Percentiles rank a stretch among this genome's conserved stretches.
phyloP scores from a whole-genome alignment of 2,329 filamentous ascomycete genomes.

The Stagonosporopsis vannaccii region DNA sequence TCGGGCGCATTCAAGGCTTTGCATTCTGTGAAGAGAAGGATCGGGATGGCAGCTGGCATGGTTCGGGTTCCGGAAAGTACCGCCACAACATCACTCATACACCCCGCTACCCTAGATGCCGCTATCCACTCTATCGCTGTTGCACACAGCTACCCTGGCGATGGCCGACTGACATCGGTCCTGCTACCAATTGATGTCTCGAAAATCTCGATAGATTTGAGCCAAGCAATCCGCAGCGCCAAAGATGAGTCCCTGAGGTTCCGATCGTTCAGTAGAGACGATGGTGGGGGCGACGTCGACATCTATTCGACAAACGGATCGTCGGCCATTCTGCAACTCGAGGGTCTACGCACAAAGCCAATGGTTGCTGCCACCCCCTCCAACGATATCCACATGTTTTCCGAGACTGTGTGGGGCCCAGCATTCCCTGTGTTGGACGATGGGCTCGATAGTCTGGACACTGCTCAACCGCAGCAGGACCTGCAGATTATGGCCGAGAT shows the following conservation, averaged over 20 bases:
- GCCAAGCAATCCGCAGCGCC: slow-evolving; percentile 9
- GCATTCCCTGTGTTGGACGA: background rate
- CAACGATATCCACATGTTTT: slow-evolving; percentile 16
- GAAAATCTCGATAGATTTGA: background rate
- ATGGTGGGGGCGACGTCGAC: slow-evolving; percentile 1
- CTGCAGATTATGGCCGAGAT: background rate
- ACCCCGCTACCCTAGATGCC: slow-evolving; percentile 42
- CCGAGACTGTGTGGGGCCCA: slow-evolving; percentile 18
- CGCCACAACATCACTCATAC: slow-evolving; percentile 10
- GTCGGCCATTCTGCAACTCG: slow-evolving; percentile 3
- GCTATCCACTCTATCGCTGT: slow-evolving; percentile 42
- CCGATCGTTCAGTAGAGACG: background rate
- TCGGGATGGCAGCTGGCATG: slow-evolving; percentile 1
- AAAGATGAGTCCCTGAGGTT: background rate
- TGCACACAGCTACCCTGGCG: slow-evolving; percentile 39
- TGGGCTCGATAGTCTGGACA: background rate
- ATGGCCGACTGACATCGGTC: slow-evolving; percentile 27
- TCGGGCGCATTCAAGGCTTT: slow-evolving; percentile 7
- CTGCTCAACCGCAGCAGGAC: background rate
- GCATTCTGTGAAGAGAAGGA: background rate
- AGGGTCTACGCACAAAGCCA: slow-evolving; percentile 14
- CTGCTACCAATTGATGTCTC: slow-evolving; percentile 16
- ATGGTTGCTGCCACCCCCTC: background rate
- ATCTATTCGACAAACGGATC: background rate
- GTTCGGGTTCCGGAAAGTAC: background rate